Conservation (phyloP, 1,139 yeast genomes). For the Saccharomyces pastorianus region DNA sequence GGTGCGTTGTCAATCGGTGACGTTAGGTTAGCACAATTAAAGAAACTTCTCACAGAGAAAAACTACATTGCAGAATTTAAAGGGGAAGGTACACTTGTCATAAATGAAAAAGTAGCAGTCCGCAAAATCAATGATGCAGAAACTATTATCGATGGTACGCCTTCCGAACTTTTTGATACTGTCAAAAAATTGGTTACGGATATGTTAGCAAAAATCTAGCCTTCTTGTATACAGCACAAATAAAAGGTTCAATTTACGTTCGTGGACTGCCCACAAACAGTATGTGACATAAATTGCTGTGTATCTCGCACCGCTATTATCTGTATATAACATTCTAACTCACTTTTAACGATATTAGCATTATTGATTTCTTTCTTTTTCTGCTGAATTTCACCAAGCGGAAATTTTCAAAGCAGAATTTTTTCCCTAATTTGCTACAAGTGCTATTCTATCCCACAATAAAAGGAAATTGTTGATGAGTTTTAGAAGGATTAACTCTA, state of each 20-base stretch:
- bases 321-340: neutral
- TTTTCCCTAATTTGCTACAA: neutral
- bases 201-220: slow-evolving; percentile 56
- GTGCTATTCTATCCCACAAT: neutral
- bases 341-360: neutral
- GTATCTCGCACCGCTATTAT: neutral
- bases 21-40: slow-evolving; percentile 72
- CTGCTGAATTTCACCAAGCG: neutral
- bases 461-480: neutral
- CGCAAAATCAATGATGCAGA: slow-evolving; percentile 76
- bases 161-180: slow-evolving; percentile 67
- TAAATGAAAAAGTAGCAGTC: slow-evolving; percentile 69
- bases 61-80: slow-evolving; percentile 79
- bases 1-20: slow-evolving; percentile 73
- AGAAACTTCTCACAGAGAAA: slow-evolving; percentile 47
- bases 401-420: neutral
- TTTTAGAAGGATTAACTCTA: neutral
- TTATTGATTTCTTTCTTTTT: neutral
- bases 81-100: slow-evolving; percentile 87
- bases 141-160: slow-evolving; percentile 74
- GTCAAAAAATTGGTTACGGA: slow-evolving; percentile 70
- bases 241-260: neutral
- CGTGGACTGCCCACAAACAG: neutral
- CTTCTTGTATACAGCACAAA: neutral
- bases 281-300: neutral